Percentiles rank a stretch among this genome's conserved stretches.
Conservation (phyloP, 2,329 filamentous ascomycete species). For the Penicillium paneum region DNA sequence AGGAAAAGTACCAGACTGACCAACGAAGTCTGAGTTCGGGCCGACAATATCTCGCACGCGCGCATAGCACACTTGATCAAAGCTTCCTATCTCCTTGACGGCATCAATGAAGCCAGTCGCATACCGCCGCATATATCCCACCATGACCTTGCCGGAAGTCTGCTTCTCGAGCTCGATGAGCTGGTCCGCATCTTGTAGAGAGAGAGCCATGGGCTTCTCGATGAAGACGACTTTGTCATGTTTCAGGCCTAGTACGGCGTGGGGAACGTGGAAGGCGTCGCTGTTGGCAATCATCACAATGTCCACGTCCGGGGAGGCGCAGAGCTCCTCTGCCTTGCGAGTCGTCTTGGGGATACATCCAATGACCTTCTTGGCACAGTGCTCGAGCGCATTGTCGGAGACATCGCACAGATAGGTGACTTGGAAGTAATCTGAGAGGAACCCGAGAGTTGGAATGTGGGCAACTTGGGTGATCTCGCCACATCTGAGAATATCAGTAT, state of each 20-base stretch:
- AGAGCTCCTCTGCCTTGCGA: conserved; percentile 42
- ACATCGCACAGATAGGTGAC: conserved; percentile 54
- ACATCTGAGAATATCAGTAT: conserved; percentile 29
- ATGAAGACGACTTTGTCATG: conserved; percentile 54
- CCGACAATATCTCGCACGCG: conserved; percentile 52
- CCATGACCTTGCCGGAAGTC: conserved; percentile 49
- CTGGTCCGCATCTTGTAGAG: conserved; percentile 41
- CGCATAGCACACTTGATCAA: conserved; percentile 53
- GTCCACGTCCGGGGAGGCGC: conserved; percentile 46
- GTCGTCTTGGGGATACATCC: conserved; percentile 32
- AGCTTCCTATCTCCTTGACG: conserved; percentile 50
- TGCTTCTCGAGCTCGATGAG: conserved; percentile 51
- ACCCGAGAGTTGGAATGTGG: conserved; percentile 49
- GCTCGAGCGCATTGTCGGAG: conserved; percentile 41
- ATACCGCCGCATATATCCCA: conserved; percentile 60
- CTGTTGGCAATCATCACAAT: conserved; percentile 51
- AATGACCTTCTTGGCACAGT: conserved; percentile 36
- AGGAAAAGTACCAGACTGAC: conserved; percentile 33
- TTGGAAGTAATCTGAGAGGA: conserved; percentile 45
- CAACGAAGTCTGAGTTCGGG: conserved; percentile 45
- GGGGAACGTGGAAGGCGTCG: conserved; percentile 51
- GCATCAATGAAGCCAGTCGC: conserved; percentile 53
- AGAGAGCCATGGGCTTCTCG: conserved; percentile 57
- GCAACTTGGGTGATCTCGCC: conserved; percentile 52
- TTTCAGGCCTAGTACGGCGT: conserved; percentile 50